These are phyloP conservation scores for Bimuria novae-zelandiae DNA, from an alignment of 2,329 filamentous ascomycete species.

Conservation along the genomic window DNA sequence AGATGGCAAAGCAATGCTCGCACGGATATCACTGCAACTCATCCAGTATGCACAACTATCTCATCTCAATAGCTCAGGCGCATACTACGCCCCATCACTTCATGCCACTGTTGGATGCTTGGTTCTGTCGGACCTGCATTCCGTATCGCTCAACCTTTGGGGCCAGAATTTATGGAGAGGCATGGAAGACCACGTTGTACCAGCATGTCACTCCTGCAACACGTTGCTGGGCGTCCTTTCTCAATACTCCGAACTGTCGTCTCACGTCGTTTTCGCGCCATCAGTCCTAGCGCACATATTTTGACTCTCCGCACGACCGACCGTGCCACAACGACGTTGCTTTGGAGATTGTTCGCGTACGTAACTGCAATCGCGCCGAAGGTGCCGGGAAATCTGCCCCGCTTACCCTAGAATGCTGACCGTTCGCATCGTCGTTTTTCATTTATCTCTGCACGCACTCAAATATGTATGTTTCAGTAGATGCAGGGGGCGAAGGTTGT, in stretches of 20 bases:
- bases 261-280: not conserved
- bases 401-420: not conserved
- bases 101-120: not conserved
- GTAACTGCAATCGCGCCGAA: not conserved
- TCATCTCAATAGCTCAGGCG: not conserved
- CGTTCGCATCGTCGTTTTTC: not conserved
- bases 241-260: not conserved
- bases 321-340: not conserved
- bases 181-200: not conserved
- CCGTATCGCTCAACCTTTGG: not conserved
- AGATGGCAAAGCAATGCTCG: conserved; percentile 1
- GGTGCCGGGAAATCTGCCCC: not conserved
- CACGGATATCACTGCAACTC: not conserved
- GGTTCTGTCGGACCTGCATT: not conserved
- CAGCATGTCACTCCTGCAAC: conserved; percentile 9
- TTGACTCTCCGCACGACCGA: conserved; percentile 2
- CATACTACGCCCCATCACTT: not conserved
- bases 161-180: not conserved
- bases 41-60: not conserved
- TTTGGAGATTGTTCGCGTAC: not conserved
- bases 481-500: not conserved
- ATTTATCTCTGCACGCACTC: not conserved
- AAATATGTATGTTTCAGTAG: not conserved
- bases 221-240: conserved; percentile 6
- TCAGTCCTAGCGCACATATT: conserved; percentile 2